These are phyloP conservation scores for Lachnellula suecica DNA, from an alignment of 2,329 filamentous ascomycete genomes.

Conservation along the genomic window DNA sequence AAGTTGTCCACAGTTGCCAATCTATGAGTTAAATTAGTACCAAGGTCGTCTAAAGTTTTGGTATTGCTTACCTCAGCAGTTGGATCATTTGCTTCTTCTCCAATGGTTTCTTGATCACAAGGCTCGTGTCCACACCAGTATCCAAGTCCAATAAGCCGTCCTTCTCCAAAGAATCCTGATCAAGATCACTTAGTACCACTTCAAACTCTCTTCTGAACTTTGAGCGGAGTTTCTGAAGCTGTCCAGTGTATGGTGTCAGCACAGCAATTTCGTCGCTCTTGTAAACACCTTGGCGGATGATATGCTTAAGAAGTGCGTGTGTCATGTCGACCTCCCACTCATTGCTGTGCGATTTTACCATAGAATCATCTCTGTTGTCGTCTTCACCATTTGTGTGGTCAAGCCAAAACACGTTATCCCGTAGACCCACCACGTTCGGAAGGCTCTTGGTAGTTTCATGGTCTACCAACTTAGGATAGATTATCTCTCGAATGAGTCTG, in stretches of 20 bases:
- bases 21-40: constrained; percentile 14
- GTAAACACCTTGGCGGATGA: constrained; percentile 65
- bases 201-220: constrained; percentile 30
- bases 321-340: constrained; percentile 64
- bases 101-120: not conserved
- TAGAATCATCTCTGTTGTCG: not conserved
- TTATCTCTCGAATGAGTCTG: constrained; percentile 19
- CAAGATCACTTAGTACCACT: constrained; percentile 32
- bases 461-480: constrained; percentile 27
- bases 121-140: not conserved
- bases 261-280: constrained; percentile 63
- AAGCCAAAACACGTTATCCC: constrained; percentile 27
- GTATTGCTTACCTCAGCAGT: constrained; percentile 3
- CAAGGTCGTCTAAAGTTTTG: not conserved
- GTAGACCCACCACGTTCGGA: constrained; percentile 28
- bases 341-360: constrained; percentile 39
- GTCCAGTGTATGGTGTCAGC: constrained; percentile 64
- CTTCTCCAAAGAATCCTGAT: constrained; percentile 27
- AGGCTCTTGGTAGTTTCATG: constrained; percentile 15
- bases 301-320: constrained; percentile 59
- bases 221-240: constrained; percentile 40
- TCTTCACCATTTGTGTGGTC: constrained; percentile 27
- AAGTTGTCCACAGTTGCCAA: constrained; percentile 72
- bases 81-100: constrained; percentile 27
- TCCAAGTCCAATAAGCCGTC: constrained; percentile 15